A percentile compares a stretch with the other conserved stretches of the same genome.
Conservation (phyloP, 495 filamentous ascomycete genomes). For the Amorphotheca resinae region DNA sequence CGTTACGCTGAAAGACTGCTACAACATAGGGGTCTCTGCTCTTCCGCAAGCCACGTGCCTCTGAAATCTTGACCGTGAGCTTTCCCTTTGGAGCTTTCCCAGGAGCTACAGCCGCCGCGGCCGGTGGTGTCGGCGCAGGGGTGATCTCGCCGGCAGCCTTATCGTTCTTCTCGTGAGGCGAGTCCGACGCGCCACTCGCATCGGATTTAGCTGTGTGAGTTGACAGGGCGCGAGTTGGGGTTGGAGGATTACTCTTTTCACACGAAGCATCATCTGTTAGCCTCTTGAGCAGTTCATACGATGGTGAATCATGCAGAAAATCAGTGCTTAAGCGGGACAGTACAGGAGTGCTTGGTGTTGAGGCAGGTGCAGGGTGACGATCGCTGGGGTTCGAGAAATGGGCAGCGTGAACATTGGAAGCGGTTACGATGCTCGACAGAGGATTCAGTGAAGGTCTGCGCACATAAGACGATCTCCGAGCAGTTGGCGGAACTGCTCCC, state of each 20-base stretch:
- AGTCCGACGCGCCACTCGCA: slow-evolving; percentile 26
- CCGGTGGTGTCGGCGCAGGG: slow-evolving; percentile 28
- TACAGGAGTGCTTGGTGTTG: slow-evolving; percentile 42
- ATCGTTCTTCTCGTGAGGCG: slow-evolving; percentile 21
- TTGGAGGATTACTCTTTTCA: slow-evolving; percentile 80
- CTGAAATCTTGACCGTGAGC: slow-evolving; percentile 73
- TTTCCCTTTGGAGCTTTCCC: slow-evolving; percentile 78
- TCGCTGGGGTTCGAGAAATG: slow-evolving; percentile 67
- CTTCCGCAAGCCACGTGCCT: slow-evolving; percentile 68
- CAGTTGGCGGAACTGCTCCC: slow-evolving; percentile 27
- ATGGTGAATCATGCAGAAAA: slow-evolving; percentile 37
- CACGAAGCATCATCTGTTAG: slow-evolving; percentile 67
- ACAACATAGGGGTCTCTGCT: slow-evolving; percentile 89
- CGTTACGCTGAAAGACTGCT: slow-evolving; percentile 91
- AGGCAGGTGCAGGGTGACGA: slow-evolving; percentile 38
- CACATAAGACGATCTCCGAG: slow-evolving; percentile 23
- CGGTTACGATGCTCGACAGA: slow-evolving; percentile 52
- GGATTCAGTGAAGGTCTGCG: slow-evolving; percentile 38
- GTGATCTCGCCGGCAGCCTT: slow-evolving; percentile 17
- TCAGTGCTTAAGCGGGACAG: slow-evolving; percentile 28
- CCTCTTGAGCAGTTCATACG: slow-evolving; percentile 60
- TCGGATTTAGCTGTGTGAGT: slow-evolving; percentile 35
- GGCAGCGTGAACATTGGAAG: slow-evolving; percentile 51
- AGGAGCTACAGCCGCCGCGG: slow-evolving; percentile 31
- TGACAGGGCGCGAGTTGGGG: slow-evolving; percentile 77